Conservation (phyloP, 2,329 filamentous ascomycete genomes). For the Aspergillus sp. region DNA sequence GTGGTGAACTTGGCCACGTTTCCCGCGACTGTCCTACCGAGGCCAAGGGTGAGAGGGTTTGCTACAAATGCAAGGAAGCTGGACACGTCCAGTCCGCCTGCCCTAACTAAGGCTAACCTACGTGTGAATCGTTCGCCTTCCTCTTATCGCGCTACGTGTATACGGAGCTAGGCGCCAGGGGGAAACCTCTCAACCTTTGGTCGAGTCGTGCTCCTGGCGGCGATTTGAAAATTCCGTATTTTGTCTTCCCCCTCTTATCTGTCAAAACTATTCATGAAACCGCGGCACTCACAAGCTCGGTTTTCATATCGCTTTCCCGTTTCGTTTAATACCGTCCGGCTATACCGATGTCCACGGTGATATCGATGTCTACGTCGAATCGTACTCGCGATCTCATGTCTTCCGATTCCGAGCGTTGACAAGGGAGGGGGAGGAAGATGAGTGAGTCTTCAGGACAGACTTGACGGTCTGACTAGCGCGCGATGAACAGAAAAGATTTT, state of each 20-base stretch:
- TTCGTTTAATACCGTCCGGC: constrained; percentile 6
- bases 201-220: constrained; percentile 12
- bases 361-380: constrained; percentile 9
- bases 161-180: constrained; percentile 10
- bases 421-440: constrained; percentile 4
- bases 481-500: constrained; percentile 3
- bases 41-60: constrained; percentile 83
- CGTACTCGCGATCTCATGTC: constrained; percentile 4
- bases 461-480: background rate
- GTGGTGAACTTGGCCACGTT: constrained; percentile 83
- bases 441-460: constrained; percentile 5
- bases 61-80: constrained; percentile 87
- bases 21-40: constrained; percentile 95
- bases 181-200: constrained; percentile 5
- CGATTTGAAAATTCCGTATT: constrained; percentile 17
- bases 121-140: constrained; percentile 17
- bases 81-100: constrained; percentile 92
- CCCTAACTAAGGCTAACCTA: constrained; percentile 57
- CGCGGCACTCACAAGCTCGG: constrained; percentile 1
- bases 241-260: constrained; percentile 11
- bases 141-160: constrained; percentile 15
- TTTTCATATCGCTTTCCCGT: constrained; percentile 14
- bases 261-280: no score
- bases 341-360: constrained; percentile 10
- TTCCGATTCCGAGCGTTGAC: constrained; percentile 6